Evolutionary conservation across 2,329 filamentous ascomycete species (phyloP), one percentile per base, ranked within the genome.

Genomic region (Arthroderma sp.): DNA sequence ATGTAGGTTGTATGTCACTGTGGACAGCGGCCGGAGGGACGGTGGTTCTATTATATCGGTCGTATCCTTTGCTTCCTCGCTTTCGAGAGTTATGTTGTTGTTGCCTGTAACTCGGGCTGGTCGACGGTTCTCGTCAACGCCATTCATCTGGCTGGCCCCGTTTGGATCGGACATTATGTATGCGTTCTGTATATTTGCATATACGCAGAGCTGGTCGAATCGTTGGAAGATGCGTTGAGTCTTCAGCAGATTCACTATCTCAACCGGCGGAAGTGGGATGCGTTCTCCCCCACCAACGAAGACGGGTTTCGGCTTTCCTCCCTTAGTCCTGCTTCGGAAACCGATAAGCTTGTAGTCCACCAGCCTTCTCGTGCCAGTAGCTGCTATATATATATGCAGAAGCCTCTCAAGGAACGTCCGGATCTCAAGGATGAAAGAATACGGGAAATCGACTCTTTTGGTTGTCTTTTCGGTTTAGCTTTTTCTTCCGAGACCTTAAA

Each of bases 1-100:
- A 78, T 82, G 72, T 79, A 90, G 63, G 76, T 77, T 1, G 79
- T 85, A 58, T 81, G 87, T 73, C 82, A 91, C 58, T 79, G 76
- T 17, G 79, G 85, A 64, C 44, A 77, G 69, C 2, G 70, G 64
- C 13, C 62, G 63, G 25, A 63, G 38, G 56, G 35, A 56, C 31
- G 58, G 58, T 15, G 41, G 54, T 21, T 43, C 23, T 15, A 43
- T 43, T 33, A 60, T 43, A 23, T 53, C 41, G 31, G 25, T 19
- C 19, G 21, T 25, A 9, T 54, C 44, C 1, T 60, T 51, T 25
- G 41, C 15, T 38, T 39, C 9, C 2, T 25, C 21, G 41, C 4
- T 23, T 21, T 13, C 41, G 15, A 21, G 19, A n/a, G 21, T 28
- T 15, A 37, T 52, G 6, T 37, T 19, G n/a, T 15, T 19, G 31